A percentile compares a stretch with the other conserved stretches of the same genome.
Evolutionary conservation across 2,329 filamentous ascomycete genomes (phyloP).

Genomic region (Stagonosporopsis tanaceti): DNA sequence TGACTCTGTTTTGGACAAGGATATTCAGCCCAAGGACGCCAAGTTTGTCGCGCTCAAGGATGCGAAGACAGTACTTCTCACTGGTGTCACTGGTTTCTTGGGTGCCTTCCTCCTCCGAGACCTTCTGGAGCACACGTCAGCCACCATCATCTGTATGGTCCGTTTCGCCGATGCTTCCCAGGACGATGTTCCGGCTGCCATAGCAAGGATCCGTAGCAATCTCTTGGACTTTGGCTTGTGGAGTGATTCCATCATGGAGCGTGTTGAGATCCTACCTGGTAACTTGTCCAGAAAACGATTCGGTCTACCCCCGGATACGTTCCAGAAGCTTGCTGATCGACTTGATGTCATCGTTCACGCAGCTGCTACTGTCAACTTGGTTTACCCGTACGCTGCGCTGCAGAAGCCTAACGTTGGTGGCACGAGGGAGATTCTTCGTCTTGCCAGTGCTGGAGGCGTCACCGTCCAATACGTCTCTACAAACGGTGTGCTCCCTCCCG

Average conservation of each 20-base stretch:
- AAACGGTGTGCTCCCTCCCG: constrained; percentile 79
- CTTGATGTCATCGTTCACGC: constrained; percentile 80
- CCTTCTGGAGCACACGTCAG: constrained; percentile 72
- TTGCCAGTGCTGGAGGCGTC: constrained; percentile 71
- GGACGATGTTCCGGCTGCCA: constrained; percentile 70
- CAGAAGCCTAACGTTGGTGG: constrained; percentile 79
- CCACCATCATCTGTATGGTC: constrained; percentile 75
- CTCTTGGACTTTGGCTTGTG: constrained; percentile 80
- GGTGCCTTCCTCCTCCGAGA: constrained; percentile 77
- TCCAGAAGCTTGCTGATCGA: constrained; percentile 69
- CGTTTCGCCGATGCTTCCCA: constrained; percentile 73
- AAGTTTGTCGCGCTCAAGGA: constrained; percentile 68
- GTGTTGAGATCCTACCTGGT: constrained; percentile 77
- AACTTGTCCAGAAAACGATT: constrained; percentile 74
- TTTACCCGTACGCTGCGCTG: constrained; percentile 81
- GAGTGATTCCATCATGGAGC: constrained; percentile 78
- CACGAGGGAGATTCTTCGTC: constrained; percentile 76
- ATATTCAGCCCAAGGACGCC: constrained; percentile 67
- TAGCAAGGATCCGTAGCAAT: constrained; percentile 77
- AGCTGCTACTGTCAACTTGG: constrained; percentile 75
- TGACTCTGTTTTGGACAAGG: constrained; percentile 72
- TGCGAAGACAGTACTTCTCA: constrained; percentile 74
- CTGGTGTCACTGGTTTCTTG: constrained; percentile 78
- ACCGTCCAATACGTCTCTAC: constrained; percentile 82
- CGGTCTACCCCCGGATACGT: constrained; percentile 71